A percentile compares a stretch with the other conserved stretches of the same genome.
These are phyloP conservation scores for Vanrija sp. DNA, from an alignment of 1,284 basidiomycete genomes.

Conservation along the genomic window DNA sequence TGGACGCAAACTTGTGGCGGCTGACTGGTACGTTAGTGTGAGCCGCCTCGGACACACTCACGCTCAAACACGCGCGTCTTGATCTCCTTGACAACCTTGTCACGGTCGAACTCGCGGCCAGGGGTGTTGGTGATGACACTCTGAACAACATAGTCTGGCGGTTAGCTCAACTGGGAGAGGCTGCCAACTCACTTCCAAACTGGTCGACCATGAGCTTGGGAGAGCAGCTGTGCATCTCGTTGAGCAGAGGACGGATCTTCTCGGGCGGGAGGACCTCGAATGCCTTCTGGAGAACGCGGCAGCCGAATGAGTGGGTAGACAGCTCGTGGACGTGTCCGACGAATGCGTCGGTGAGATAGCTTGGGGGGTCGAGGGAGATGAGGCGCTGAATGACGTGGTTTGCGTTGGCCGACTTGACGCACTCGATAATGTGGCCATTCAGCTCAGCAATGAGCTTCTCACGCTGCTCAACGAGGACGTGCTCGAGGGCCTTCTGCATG, in stretches of 20 bases:
- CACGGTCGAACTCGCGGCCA: slow-evolving; percentile 66
- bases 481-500: slow-evolving; percentile 72
- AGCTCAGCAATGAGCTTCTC: slow-evolving; percentile 71
- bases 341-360: slow-evolving; percentile 73
- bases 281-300: slow-evolving; percentile 89
- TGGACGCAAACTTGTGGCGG: slow-evolving; percentile 93
- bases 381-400: slow-evolving; percentile 77
- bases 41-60: slow-evolving; percentile 14
- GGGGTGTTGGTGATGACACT: slow-evolving; percentile 71
- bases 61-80: slow-evolving; percentile 70
- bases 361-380: slow-evolving; percentile 71
- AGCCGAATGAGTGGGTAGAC: slow-evolving; percentile 88
- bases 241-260: slow-evolving; percentile 67
- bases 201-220: slow-evolving; percentile 76
- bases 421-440: slow-evolving; percentile 73
- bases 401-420: slow-evolving; percentile 88
- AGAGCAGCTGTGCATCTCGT: slow-evolving; percentile 74
- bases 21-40: slow-evolving; percentile 52
- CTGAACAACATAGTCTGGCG: slow-evolving; percentile 83
- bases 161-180: neutral
- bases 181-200: slow-evolving; percentile 64
- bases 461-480: slow-evolving; percentile 72
- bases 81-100: slow-evolving; percentile 65
- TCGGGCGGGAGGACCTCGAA: slow-evolving; percentile 77
- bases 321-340: slow-evolving; percentile 76